A percentile compares a stretch with the other conserved stretches of the same genome.
These are phyloP conservation scores for Isatis tinctoria DNA, from an alignment of 345 rosid genomes.

Conservation along the genomic window DNA sequence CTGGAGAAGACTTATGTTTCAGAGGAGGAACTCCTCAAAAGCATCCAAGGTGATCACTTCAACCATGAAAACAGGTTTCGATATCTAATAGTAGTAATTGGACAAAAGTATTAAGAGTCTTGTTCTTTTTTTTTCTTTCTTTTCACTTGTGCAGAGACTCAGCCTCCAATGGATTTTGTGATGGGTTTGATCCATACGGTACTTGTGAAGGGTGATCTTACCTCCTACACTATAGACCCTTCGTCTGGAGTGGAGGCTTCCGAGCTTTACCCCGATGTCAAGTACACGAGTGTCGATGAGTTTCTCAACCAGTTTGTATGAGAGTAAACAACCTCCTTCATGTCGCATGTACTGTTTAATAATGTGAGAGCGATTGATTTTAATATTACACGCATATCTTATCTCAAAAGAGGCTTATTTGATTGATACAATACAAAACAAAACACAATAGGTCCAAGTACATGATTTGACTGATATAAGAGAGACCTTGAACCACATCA, in stretches of 20 bases:
- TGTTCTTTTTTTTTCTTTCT: too few species aligned
- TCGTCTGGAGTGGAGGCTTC: slow-evolving; percentile 53
- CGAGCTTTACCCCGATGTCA: slow-evolving; percentile 55
- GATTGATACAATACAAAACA: background rate
- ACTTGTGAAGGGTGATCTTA: slow-evolving; percentile 42
- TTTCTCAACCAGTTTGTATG: slow-evolving; percentile 37
- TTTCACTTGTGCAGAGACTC: slow-evolving; percentile 46
- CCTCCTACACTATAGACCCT: slow-evolving; percentile 32
- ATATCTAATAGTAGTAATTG: background rate
- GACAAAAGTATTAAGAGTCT: background rate
- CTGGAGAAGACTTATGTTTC: slow-evolving; percentile 49
- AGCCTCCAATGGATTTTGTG: slow-evolving; percentile 40
- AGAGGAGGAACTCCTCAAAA: slow-evolving; percentile 58
- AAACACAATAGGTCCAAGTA: slow-evolving; percentile 1
- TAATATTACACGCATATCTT: background rate
- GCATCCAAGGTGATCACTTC: slow-evolving; percentile 51
- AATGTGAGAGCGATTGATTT: background rate
- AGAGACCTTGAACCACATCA: slow-evolving; percentile 10
- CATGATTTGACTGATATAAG: slow-evolving; percentile 11
- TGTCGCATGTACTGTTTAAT: background rate
- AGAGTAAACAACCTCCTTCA: background rate
- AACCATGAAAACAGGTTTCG: background rate
- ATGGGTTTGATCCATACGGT: slow-evolving; percentile 30
- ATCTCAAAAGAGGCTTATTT: background rate
- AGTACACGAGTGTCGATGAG: slow-evolving; percentile 42